Evolutionary conservation across 1,284 basidiomycete species (phyloP), one percentile per base, ranked within the genome.

Genomic region (Cryptococcus wingfieldii): DNA sequence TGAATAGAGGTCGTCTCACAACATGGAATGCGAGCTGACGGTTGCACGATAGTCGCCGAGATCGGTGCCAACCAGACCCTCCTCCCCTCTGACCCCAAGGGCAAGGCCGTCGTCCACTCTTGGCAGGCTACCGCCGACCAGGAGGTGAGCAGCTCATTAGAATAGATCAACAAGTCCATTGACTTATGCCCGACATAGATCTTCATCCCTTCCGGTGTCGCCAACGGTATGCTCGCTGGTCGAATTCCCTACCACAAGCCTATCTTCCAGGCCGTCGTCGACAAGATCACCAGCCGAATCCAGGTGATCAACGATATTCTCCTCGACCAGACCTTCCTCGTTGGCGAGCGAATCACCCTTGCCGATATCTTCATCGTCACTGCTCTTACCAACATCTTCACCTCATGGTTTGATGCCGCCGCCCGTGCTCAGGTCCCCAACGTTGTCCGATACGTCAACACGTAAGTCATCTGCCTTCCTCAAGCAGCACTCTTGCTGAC

Each of bases 261-360:
- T 53, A 83, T 86, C 56, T 67, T 63, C 59, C 65, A 74, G 56
- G 66, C 60, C 51, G 47, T 70, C 57, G 57, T 71, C 47, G 57
- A 64, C 50, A 62, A 62, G 58, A 47, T 72, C 51, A 51, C 60
- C 43, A 42, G 48, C 45, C 67, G 71, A 54, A 62, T 77, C 41
- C 50, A 62, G 42, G 50, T 83, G 64, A 81, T 98, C 62, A 84
- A 98, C 71, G 77, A 80, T 50, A 82, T 89, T 79, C 85, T 98
- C 70, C 76, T 82, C 56, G 81, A 83, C 60, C 85, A 84, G 71
- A 98, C 95, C 53, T 98, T 87, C 84, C 83, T 97, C 68, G 92
- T 93, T 55, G 87, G 87, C 69, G 90, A 98, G 77, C 90, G 94
- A 68, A 86, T 98, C 81, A 91, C 93, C 59, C 82, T 95, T 52